Evolutionary conservation across 2,329 filamentous ascomycete species (phyloP).

Genomic region (Teratosphaeriaceae sp.): DNA sequence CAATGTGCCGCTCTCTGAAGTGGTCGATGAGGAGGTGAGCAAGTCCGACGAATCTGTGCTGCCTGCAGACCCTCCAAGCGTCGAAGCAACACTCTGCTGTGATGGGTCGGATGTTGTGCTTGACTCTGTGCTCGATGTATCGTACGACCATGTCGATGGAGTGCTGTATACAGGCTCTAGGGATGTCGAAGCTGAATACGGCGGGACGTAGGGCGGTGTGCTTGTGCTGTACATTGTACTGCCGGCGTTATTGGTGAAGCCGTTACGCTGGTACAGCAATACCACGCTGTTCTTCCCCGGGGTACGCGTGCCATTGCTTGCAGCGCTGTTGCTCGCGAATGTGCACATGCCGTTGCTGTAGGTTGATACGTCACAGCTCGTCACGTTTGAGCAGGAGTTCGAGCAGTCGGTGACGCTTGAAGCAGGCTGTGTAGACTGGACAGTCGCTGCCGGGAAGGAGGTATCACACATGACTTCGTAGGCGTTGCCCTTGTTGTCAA

Average conservation of each 20-base stretch:
- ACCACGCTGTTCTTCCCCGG: constrained; percentile 8
- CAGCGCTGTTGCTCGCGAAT: constrained; percentile 7
- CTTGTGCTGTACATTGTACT: constrained; percentile 13
- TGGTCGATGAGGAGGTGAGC: neutral
- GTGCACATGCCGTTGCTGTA: constrained; percentile 11
- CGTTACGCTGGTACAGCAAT: constrained; percentile 5
- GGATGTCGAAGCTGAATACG: constrained; percentile 4
- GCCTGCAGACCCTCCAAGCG: no score
- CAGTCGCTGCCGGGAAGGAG: constrained; percentile 12
- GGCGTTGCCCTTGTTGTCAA: constrained; percentile 18
- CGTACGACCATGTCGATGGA: neutral
- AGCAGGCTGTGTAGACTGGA: constrained; percentile 4
- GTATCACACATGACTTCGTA: constrained; percentile 24
- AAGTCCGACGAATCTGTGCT: neutral
- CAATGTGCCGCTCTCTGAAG: neutral
- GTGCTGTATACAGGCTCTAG: constrained; percentile 3
- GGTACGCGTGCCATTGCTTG: neutral
- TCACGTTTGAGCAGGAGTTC: constrained; percentile 13
- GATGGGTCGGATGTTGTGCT: neutral
- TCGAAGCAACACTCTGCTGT: no score
- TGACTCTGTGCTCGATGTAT: neutral
- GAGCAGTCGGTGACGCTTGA: constrained; percentile 12
- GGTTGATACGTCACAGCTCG: constrained; percentile 15
- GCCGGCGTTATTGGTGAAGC: constrained; percentile 9
- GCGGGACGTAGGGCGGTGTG: neutral